Evolutionary conservation across 23 red algal species (phyloP).

Genomic region (Rhodosorus marinus): DNA sequence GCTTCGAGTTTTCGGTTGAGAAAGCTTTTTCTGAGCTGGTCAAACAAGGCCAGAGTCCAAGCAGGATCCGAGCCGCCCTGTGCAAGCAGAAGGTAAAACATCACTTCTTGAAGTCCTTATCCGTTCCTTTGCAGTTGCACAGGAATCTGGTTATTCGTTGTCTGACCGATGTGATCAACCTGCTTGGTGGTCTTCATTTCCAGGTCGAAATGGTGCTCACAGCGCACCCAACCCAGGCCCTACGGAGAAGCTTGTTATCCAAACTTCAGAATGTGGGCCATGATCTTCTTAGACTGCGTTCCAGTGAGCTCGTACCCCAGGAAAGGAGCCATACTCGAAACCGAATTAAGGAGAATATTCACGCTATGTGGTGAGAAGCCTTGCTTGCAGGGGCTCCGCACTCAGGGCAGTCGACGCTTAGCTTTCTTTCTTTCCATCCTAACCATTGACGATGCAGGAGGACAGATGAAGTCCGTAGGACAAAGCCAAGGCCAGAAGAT

Average conservation of each 20-base stretch:
- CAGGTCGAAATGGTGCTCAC: conserved; percentile 96
- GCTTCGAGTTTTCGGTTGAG: conserved; percentile 35
- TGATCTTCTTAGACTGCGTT: conserved; percentile 44
- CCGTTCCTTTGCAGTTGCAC: too few species aligned
- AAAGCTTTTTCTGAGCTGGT: conserved; percentile 65
- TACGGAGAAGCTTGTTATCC: conserved; percentile 56
- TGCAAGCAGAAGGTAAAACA: too few species aligned
- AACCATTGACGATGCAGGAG: too few species aligned
- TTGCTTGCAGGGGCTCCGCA: too few species aligned
- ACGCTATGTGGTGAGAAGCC: conserved; percentile 47
- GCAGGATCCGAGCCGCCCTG: conserved; percentile 55
- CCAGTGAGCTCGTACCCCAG: conserved; percentile 45
- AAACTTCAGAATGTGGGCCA: conserved; percentile 79
- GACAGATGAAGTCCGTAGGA: conserved; percentile 89
- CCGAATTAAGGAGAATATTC: conserved; percentile 14
- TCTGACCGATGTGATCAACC: too few species aligned
- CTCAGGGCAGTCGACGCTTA: neutral
- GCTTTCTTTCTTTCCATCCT: too few species aligned
- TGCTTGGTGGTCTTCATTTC: too few species aligned
- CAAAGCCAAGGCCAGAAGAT: conserved; percentile 74
- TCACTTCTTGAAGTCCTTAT: too few species aligned
- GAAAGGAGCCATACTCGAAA: conserved; percentile 22
- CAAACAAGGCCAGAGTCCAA: conserved; percentile 30
- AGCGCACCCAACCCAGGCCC: conserved; percentile 93
- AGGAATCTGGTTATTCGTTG: too few species aligned